Base-by-base conservation (phyloP, 2,329 filamentous ascomycete genomes). In the Aspergillus ochraceus region DNA sequence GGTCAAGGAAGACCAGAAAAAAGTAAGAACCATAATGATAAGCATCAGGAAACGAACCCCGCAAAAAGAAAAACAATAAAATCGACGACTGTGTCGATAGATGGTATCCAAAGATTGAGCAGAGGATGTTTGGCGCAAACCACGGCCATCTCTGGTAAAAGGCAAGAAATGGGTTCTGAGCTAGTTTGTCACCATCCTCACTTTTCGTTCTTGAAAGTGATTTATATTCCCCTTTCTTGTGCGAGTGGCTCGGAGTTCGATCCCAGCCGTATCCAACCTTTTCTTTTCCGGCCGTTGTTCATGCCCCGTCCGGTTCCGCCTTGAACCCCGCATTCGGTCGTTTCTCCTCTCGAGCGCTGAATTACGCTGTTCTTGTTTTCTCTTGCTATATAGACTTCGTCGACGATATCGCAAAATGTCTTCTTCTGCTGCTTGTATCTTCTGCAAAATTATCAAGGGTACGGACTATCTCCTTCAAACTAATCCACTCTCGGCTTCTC, bases 401-500 rank as follows among this genome's bases (percentile, higher is more conserved):
- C 14, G n/a, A 30, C 54, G 14, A 42, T 42, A 47, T 54, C 26
- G 19, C 55, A 68, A 47, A 50, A 76, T 73, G 70, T 66, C 71
- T 22, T 29, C 26, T 29, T 69, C 75, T 45, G 84, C 88, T 56
- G 83, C 89, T 64, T 99, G 95, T 76, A 92, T 98, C 74, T 99
- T 99, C 82, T 99, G 95, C 85, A 96, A 92, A 78, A 98, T 99
- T 75, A 90, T 99, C 82, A 96, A 96, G 85, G 94, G 94, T 86
- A 77, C 12, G 22, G n/a, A 49, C 9, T 17, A 19, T 22, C 19
- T 45, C 49, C 30, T 46, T 20, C n/a, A 14, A 9, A 24, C 8
- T 51, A 17, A 45, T 36, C 42, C 14, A 5, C 11, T 17, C 8
- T 9, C 26, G 8, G 26, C 2, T 52, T 47, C 20, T 45, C 20